Conservation (phyloP, 495 filamentous ascomycete species). For the Penicillium canariense region DNA sequence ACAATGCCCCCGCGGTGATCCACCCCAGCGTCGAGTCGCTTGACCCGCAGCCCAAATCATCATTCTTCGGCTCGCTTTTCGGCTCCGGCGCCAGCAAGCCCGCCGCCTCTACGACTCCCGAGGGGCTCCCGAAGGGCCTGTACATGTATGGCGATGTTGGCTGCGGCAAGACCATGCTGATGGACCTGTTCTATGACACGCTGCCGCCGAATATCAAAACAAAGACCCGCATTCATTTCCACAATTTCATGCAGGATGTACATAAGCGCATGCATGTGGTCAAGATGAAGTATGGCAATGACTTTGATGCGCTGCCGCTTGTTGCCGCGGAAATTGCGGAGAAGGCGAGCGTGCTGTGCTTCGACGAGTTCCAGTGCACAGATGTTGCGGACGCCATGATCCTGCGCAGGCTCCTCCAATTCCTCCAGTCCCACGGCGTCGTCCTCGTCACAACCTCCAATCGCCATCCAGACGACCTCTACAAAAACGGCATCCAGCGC, state of each 20-base stretch:
- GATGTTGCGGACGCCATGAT: conserved; percentile 99
- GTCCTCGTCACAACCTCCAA: conserved; percentile 97
- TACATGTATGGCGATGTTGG: conserved; percentile 98
- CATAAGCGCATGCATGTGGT: conserved; percentile 88
- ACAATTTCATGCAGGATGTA: conserved; percentile 99
- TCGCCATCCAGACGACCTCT: conserved; percentile 90
- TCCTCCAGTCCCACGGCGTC: conserved; percentile 92
- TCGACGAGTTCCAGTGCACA: conserved; percentile 98
- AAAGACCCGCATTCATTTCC: conserved; percentile 97
- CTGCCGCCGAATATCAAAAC: conserved; percentile 73
- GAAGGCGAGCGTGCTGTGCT: conserved; percentile 82
- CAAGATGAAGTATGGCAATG: conserved; percentile 84
- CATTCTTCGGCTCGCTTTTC: conserved; percentile 74
- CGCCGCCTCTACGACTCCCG: conserved; percentile 52
- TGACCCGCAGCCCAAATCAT: conserved; percentile 50
- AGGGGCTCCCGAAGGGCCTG: conserved; percentile 77
- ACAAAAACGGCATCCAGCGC: conserved; percentile 97
- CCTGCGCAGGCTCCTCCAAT: conserved; percentile 77
- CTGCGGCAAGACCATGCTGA: conserved; percentile 98
- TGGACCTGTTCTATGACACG: conserved; percentile 98
- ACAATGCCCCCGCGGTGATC: conserved; percentile 67
- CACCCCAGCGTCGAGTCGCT: conserved; percentile 60
- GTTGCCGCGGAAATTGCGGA: conserved; percentile 91
- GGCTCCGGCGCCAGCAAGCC: conserved; percentile 41
- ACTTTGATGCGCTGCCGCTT: conserved; percentile 89